Base-by-base conservation (phyloP, 169 alveolate species). In the Neospora caninum region DNA sequence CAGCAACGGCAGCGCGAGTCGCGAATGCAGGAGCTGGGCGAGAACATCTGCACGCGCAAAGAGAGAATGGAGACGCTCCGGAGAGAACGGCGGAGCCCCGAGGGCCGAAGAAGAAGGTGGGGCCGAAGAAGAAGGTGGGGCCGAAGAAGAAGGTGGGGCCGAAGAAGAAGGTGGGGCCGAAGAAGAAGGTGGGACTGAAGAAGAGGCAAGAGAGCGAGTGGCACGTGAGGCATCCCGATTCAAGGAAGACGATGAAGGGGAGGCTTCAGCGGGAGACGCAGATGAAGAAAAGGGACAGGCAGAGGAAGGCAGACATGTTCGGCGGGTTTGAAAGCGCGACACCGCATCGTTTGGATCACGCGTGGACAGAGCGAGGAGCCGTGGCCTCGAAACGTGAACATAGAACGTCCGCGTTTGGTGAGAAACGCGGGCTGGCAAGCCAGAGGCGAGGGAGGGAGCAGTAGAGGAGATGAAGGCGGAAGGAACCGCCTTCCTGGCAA, bases 1-100 rank as follows among this genome's bases (percentile, higher is more conserved):
- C n/a, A 95, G 92, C 87, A 96, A 91, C 53, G 97, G 97, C 89
- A 95, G 93, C 36, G 97, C 96, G 43, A 96, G 93, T 41, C 97
- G 95, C 20, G 95, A 93, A 83, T 94, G 96, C 70, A 95, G 93
- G 80, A 96, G 87, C 53, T 95, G 93, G 53, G 95, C 92, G 41
- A 96, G 91, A 88, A 96, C 93, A 36, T 94, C 94, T 27, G 96
- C 94, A 2, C 89, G 64, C 34, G 89, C 89, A 82, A 82, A 82
- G 69, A 82, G 36, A 38, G 89, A 82, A 13, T 43, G 89, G 7
- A 82, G 89, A 18, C 67, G 67, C 29, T 82, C 64, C 27, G 67
- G 27, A 39, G 39, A 9, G 25, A 36, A 31, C 38, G 49, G 49
- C 39, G 49, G 27, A 22, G 84, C 9, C 22, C 43, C 38, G 27